phyloP scores from a whole-genome alignment of 108 stramenopile species.

The Skeletonema tropicum region DNA sequence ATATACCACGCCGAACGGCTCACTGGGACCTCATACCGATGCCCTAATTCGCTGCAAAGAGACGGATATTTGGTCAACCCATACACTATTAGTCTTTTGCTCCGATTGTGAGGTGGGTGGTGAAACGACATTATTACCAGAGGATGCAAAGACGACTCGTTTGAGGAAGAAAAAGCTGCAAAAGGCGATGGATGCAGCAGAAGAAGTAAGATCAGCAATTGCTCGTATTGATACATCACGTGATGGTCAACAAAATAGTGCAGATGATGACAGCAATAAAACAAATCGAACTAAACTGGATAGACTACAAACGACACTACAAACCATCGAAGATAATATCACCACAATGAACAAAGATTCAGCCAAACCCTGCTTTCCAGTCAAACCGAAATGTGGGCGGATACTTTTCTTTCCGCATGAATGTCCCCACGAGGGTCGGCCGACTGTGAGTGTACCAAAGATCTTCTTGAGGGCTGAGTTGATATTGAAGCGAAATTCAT shows the following conservation, averaged over 20 bases:
- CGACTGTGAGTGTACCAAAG: background rate
- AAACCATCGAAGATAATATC: background rate
- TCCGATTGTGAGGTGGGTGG: background rate
- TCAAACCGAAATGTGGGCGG: background rate
- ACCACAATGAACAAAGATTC: background rate
- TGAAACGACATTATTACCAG: slow-evolving; percentile 1
- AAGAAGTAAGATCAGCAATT: background rate
- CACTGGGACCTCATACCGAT: background rate
- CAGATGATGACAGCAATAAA: background rate
- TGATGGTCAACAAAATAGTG: background rate
- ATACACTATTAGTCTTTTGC: background rate
- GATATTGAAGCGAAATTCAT: background rate
- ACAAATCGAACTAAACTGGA: background rate
- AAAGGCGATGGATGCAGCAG: background rate
- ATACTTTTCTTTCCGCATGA: background rate
- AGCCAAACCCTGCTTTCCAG: background rate
- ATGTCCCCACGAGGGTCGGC: background rate
- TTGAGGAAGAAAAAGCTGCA: background rate
- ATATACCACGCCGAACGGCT: background rate
- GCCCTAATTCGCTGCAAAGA: background rate
- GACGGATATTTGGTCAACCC: background rate
- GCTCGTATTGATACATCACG: background rate
- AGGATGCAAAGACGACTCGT: background rate
- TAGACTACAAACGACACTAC: background rate
- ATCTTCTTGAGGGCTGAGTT: background rate